Evolutionary conservation across 441 rosid genomes (phyloP), one percentile per base, ranked within the genome.

Genomic region (Rhodomyrtus psidioides): DNA sequence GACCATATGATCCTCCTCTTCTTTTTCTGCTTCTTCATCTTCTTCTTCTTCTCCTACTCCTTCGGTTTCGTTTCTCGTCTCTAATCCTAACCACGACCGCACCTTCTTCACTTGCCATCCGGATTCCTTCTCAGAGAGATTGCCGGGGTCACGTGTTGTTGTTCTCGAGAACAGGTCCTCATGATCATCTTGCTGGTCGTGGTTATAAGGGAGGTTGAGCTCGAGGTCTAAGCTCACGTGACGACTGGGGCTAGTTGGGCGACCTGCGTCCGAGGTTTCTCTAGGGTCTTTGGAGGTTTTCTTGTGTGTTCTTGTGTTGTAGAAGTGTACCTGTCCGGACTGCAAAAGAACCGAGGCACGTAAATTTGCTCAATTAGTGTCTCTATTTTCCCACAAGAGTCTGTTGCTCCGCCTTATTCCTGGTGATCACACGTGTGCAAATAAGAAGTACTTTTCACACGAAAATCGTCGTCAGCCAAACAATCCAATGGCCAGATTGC

Each of bases 161-260:
- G n/a, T 82, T 15, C 44, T 55, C 1, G 84, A 82, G 17, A n/a
- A 30, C 44, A 27, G 84, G 51, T 39, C 79, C 79, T 39, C 59
- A 5, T 81, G 83, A 84, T 88, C 90, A 39, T 84, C 89, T 60
- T 82, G 84, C 44, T 88, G 60, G 62, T 87, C 76, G 15, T 86
- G 89, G 88, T 88, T 88, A 84, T 92, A 91, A 17, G 93, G 94
- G 56, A 94, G 94, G 91, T 95, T 95, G 53, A 96, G 92, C 89
- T 94, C 94, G 42, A 96, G 97, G 88, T 96, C 96, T 87, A 96
- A 89, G 92, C 97, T 94, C 91, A 94, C 91, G 86, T 90, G 89
- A 39, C 83, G 87, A 51, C 79, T 83, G 10, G 88, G 70, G 82
- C 81, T 86, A 34, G 88, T 55, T 12, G 89, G 90, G 76, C 89